A percentile compares a stretch with the other conserved stretches of the same genome.
These are phyloP conservation scores for Iberis pinnata DNA, from an alignment of 345 rosid genomes.

Conservation along the genomic window DNA sequence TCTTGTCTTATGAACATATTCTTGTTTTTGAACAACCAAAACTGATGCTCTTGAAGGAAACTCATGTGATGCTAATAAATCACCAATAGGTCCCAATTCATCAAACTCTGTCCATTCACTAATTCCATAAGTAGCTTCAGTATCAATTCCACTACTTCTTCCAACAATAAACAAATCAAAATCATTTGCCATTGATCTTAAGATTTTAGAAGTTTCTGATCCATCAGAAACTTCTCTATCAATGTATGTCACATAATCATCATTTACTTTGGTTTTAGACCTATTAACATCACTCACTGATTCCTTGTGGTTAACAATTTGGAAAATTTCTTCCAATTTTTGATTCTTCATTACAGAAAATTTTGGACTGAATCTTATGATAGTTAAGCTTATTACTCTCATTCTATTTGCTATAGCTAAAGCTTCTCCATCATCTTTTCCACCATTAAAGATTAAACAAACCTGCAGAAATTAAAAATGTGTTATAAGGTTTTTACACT, in stretches of 20 bases:
- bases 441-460: slow-evolving; percentile 34
- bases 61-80: slow-evolving; percentile 48
- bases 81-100: slow-evolving; percentile 55
- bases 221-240: slow-evolving; percentile 34
- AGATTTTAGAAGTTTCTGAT: slow-evolving; percentile 28
- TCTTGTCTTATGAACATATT: slow-evolving; percentile 12
- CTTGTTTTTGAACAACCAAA: slow-evolving; percentile 29
- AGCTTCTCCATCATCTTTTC: slow-evolving; percentile 40
- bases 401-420: slow-evolving; percentile 29
- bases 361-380: slow-evolving; percentile 25
- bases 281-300: slow-evolving; percentile 2
- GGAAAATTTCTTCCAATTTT: slow-evolving; percentile 10
- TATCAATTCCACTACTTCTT: slow-evolving; percentile 28
- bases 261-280: neutral
- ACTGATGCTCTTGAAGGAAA: slow-evolving; percentile 31
- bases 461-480: slow-evolving; percentile 22
- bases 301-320: slow-evolving; percentile 25
- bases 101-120: slow-evolving; percentile 52
- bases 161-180: slow-evolving; percentile 46
- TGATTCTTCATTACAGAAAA: slow-evolving; percentile 5
- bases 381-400: slow-evolving; percentile 24
- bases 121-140: slow-evolving; percentile 35
- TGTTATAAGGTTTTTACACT: neutral
- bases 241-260: slow-evolving; percentile 13
- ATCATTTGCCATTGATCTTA: slow-evolving; percentile 29